A percentile compares a stretch with the other conserved stretches of the same genome.
These are phyloP conservation scores for Aspergillus bridgeri DNA, from an alignment of 495 filamentous ascomycete species.

Conservation along the genomic window DNA sequence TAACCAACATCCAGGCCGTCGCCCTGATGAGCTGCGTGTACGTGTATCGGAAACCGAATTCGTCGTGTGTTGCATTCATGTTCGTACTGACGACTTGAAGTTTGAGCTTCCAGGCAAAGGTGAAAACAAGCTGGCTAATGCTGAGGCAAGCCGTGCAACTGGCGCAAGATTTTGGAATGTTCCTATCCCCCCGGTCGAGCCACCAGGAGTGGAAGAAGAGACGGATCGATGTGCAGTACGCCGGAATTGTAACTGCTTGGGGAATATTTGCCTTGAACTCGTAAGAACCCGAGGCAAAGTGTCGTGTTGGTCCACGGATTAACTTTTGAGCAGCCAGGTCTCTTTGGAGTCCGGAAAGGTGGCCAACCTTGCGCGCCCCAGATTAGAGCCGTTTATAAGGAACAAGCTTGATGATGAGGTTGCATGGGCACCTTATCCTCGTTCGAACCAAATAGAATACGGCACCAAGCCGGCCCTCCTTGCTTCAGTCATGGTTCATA, in stretches of 20 bases:
- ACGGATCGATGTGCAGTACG: constrained; percentile 21
- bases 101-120: constrained; percentile 31
- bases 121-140: constrained; percentile 30
- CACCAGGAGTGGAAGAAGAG: constrained; percentile 10
- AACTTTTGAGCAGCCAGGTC: constrained; percentile 27
- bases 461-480: constrained; percentile 30
- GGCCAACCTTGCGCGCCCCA: constrained; percentile 21
- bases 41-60: constrained; percentile 12
- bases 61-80: not conserved
- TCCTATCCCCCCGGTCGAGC: constrained; percentile 15
- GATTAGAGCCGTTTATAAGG: constrained; percentile 14
- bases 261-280: constrained; percentile 33
- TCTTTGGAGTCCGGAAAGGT: constrained; percentile 29
- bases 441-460: constrained; percentile 31
- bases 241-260: constrained; percentile 32
- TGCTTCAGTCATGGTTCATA: constrained; percentile 23
- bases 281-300: constrained; percentile 11
- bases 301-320: constrained; percentile 1
- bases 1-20: constrained; percentile 38
- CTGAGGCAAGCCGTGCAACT: constrained; percentile 35
- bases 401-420: constrained; percentile 21
- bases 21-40: constrained; percentile 37
- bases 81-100: constrained; percentile 23
- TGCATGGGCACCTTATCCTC: constrained; percentile 40
- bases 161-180: constrained; percentile 32